Conservation (phyloP, 441 rosid species). For the Populus hybrid region DNA sequence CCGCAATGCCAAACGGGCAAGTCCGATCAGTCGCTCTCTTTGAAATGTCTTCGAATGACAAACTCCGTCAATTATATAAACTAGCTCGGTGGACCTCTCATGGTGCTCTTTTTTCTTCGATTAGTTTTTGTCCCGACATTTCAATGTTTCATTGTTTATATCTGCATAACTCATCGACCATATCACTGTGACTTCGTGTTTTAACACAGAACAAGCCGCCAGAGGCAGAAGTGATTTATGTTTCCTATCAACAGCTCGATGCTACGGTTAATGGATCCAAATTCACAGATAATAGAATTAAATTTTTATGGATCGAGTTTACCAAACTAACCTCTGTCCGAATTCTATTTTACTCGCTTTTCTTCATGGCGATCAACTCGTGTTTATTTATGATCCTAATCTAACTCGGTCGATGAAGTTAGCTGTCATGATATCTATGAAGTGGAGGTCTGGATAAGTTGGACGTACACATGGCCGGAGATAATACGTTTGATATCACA, state of each 20-base stretch:
- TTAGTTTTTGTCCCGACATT: not conserved
- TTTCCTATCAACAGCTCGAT: too few species aligned
- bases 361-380: not conserved
- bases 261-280: too few species aligned
- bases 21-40: not conserved
- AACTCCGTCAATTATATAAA: not conserved
- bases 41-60: not conserved
- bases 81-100: not conserved
- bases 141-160: not conserved
- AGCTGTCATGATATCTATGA: not conserved
- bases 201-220: too few species aligned
- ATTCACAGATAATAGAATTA: too few species aligned
- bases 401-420: not conserved
- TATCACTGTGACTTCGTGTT: too few species aligned
- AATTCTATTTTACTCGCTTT: too few species aligned
- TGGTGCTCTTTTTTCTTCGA: not conserved
- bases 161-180: too few species aligned
- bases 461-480: not conserved
- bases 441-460: not conserved
- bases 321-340: too few species aligned
- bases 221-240: too few species aligned
- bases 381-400: not conserved
- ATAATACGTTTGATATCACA: not conserved
- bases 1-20: not conserved
- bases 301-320: too few species aligned